Percentiles rank a stretch among this genome's conserved stretches.
Evolutionary conservation across 257 asterid species (phyloP).

Genomic region (Solanum ahanhuiri): DNA sequence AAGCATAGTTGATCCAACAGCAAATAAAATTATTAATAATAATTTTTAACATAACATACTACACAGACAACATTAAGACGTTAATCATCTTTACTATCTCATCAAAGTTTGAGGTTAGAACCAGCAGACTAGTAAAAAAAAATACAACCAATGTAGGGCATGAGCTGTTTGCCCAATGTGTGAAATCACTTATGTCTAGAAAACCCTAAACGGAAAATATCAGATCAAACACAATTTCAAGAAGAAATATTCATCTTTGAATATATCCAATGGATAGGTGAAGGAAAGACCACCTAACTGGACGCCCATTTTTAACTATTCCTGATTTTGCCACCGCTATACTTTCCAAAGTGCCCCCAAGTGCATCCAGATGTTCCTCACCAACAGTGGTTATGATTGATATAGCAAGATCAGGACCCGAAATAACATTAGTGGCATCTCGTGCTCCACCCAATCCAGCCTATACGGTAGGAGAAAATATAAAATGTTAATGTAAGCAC

Average conservation of each 20-base stretch:
- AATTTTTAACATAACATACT: not conserved
- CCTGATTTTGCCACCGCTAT: constrained; percentile 90
- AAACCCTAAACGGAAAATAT: not conserved
- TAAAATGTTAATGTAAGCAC: not conserved
- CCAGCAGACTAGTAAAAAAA: not conserved
- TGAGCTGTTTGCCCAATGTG: not conserved
- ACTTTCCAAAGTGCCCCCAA: constrained; percentile 93
- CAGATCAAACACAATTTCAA: not conserved
- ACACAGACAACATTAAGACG: not conserved
- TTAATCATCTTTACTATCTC: not conserved
- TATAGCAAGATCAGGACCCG: constrained; percentile 49
- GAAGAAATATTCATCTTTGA: not conserved
- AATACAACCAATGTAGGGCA: not conserved
- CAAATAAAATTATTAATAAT: not conserved
- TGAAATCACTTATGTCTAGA: not conserved
- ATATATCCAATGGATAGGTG: constrained; percentile 6
- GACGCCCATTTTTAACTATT: constrained; percentile 70
- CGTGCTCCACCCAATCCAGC: constrained; percentile 92
- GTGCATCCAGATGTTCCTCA: constrained; percentile 90
- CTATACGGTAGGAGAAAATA: constrained; percentile 7
- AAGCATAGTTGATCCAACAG: not conserved
- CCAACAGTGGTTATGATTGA: constrained; percentile 86
- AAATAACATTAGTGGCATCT: constrained; percentile 89
- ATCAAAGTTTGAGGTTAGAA: not conserved
- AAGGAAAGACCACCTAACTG: constrained; percentile 84